Evolutionary conservation across 2,329 filamentous ascomycete species (phyloP).

Genomic region (Cercospora sp.): DNA sequence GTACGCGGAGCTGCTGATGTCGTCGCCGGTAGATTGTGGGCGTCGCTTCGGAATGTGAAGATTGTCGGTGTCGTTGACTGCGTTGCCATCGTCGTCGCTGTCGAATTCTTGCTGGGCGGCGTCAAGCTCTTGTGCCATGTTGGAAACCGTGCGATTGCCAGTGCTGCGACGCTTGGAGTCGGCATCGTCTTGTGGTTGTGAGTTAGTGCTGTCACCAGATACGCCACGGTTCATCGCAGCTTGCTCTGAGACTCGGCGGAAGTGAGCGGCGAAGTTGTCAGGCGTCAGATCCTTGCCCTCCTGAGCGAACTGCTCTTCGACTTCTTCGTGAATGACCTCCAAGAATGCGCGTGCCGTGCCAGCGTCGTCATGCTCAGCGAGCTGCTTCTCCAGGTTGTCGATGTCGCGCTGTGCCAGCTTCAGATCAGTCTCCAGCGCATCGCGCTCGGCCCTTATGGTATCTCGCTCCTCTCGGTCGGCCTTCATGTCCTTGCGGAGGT

Average conservation of each 20-base stretch:
- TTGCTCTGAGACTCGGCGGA: constrained; percentile 16
- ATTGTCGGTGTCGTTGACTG: neutral
- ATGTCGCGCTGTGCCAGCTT: constrained; percentile 3
- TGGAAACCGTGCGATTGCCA: constrained; percentile 2
- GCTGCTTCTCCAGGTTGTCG: neutral
- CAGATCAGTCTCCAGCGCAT: constrained; percentile 1
- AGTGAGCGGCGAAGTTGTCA: constrained; percentile 14
- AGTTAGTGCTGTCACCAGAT: constrained; percentile 7
- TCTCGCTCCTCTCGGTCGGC: neutral
- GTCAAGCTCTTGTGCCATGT: constrained; percentile 12
- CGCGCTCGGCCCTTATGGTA: neutral
- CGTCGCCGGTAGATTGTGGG: neutral
- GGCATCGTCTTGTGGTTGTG: constrained; percentile 4
- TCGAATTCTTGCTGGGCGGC: neutral
- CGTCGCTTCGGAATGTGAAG: neutral
- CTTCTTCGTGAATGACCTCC: constrained; percentile 10
- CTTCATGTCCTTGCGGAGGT: neutral
- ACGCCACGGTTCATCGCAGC: constrained; percentile 10
- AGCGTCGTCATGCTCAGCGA: neutral
- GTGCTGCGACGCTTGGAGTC: neutral
- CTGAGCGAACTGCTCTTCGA: constrained; percentile 11
- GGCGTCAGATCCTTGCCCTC: constrained; percentile 17
- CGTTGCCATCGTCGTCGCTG: constrained; percentile 4
- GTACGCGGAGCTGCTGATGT: neutral
- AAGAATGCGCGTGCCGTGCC: constrained; percentile 6